These are phyloP conservation scores for Nannochloropsis gaditana DNA, from an alignment of 108 stramenopile genomes.

Conservation along the genomic window DNA sequence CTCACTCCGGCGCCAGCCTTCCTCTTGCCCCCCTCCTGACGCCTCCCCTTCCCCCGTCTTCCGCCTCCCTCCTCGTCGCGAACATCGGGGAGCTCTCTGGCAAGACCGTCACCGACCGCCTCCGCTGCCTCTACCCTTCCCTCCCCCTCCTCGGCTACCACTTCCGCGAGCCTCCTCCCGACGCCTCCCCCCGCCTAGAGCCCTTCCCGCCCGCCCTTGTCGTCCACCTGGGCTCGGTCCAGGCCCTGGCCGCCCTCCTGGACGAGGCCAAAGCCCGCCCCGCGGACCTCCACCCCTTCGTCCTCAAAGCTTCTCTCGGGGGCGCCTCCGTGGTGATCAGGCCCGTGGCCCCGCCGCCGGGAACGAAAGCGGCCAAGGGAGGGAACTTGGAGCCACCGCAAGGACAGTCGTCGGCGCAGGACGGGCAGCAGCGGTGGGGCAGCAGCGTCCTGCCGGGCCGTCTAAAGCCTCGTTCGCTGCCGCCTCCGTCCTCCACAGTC, in stretches of 20 bases:
- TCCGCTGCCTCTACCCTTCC: neutral
- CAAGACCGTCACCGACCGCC: slow-evolving; percentile 10
- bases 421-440: neutral
- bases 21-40: neutral
- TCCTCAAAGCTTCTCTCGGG: neutral
- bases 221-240: neutral
- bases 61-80: neutral
- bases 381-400: neutral
- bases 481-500: neutral
- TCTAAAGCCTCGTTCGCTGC: slow-evolving; percentile 9
- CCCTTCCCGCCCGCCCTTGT: slow-evolving; percentile 2
- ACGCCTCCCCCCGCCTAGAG: neutral
- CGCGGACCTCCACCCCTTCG: neutral
- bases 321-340: neutral
- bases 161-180: neutral
- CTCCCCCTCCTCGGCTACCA: slow-evolving; percentile 16
- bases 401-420: neutral
- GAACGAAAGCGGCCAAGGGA: neutral
- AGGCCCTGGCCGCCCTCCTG: neutral
- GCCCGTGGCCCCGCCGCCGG: neutral
- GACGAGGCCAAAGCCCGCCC: neutral
- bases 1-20: neutral
- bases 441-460: neutral
- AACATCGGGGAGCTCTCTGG: neutral
- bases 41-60: neutral